Conservation (phyloP, 2,329 filamentous ascomycete genomes). For the Pseudogymnoascus sp. region DNA sequence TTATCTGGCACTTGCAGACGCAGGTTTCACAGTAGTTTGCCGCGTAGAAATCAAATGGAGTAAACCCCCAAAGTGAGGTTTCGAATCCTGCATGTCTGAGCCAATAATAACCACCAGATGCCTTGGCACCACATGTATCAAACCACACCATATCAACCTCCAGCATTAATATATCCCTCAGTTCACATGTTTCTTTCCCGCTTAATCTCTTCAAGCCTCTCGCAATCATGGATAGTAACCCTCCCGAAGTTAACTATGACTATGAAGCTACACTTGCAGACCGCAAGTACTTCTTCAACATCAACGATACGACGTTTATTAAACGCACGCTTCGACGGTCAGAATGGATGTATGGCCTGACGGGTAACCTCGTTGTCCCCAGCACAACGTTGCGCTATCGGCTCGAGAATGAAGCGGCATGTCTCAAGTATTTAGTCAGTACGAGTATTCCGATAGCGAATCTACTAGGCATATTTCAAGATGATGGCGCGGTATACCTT, state of each 20-base stretch:
- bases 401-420: conserved; percentile 11
- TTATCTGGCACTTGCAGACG: not conserved
- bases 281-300: conserved; percentile 18
- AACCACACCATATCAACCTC: not conserved
- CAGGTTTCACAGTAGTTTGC: not conserved
- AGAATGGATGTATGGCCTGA: conserved; percentile 16
- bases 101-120: not conserved
- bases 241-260: not conserved
- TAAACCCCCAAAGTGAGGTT: not conserved
- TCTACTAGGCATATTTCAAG: conserved; percentile 13
- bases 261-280: conserved; percentile 15
- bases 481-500: conserved; percentile 14
- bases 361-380: conserved; percentile 6
- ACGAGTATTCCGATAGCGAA: conserved; percentile 14
- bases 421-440: conserved; percentile 1
- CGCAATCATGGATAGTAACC: not conserved
- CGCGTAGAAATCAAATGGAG: not conserved
- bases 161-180: not conserved
- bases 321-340: conserved; percentile 18
- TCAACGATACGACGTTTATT: conserved; percentile 13
- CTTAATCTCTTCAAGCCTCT: not conserved
- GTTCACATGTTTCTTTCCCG: not conserved
- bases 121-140: not conserved
- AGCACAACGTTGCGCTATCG: conserved; percentile 1
- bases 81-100: not conserved